Percentiles rank a stretch among this genome's conserved stretches.
Conservation (phyloP, 2,329 filamentous ascomycete genomes). For the Ceratocystis destructans region DNA sequence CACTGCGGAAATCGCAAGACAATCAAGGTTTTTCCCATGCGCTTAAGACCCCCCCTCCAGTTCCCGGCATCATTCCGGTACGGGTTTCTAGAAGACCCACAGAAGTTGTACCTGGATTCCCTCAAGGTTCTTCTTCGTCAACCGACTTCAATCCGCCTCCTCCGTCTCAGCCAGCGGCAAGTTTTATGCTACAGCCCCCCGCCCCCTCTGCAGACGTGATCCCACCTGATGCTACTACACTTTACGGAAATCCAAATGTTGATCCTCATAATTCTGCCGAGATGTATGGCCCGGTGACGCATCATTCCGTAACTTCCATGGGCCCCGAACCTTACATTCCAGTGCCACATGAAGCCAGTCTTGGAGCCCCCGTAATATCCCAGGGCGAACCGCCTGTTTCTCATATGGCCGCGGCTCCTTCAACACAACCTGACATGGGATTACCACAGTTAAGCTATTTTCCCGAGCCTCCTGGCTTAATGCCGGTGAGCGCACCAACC, state of each 20-base stretch:
- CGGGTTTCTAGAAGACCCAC: slow-evolving; percentile 7
- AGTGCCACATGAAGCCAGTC: background rate
- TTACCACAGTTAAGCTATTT: background rate
- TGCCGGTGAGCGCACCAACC: background rate
- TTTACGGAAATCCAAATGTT: background rate
- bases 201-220: background rate
- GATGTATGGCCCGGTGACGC: background rate
- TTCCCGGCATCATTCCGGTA: slow-evolving; percentile 7
- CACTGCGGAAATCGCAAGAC: background rate
- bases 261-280: background rate
- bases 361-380: background rate
- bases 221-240: background rate
- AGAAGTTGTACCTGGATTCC: background rate
- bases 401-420: background rate
- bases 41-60: slow-evolving; percentile 12
- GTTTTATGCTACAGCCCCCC: background rate
- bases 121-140: background rate
- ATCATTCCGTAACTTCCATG: background rate
- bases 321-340: background rate
- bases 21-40: background rate
- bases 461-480: background rate
- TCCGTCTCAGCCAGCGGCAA: background rate
- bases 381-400: background rate
- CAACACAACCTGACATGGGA: background rate
- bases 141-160: background rate